Base-by-base conservation (phyloP, 2,329 filamentous ascomycete genomes). In the Fusarium sp. region DNA sequence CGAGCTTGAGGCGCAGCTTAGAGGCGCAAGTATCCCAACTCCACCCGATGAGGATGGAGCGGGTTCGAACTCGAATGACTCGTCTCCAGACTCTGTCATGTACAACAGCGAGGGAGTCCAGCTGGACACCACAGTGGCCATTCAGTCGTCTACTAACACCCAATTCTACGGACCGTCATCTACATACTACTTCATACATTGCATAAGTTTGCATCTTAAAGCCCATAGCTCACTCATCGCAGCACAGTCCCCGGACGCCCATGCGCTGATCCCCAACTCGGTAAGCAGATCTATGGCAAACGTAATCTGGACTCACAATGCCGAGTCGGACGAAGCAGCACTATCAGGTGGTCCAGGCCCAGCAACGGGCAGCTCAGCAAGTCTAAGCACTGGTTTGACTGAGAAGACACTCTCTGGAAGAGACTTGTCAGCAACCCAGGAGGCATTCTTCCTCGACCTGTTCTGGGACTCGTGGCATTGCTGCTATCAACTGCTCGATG, bases 1-100 rank as follows among this genome's bases (percentile, higher is more conserved):
- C 6, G 17, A 53, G 3, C 56, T 59, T 6, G 56, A 59, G 18
- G n/a, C 9, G 13, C 45, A 59, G 6, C 27, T 53, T 3, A 41
- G 6, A 17, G 17, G 11, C 4, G 12, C 7, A 6, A 53, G 15
- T 4, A 35, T 59, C 4, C 27, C 23, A 3, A 23, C 27, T 2
- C n/a, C 56, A 1, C 20, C 11, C 2, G 14, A 17, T 4, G n/a
- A 27, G 1, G 1, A 20, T 6, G 13, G 1, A 2, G 23, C 20
- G 0, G 15, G 10, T 0, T 7, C 11, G 11, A 1, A 2, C 11
- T n/a, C 4, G 1, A 13, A 27, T 12, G 11, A 1, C 1, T 7
- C 15, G 1, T 7, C n/a, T 6, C 8, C 5, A 6, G 41, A 3
- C 3, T 6, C 32, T 3, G 27, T 5, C 17, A 7, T 7, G 1